Evolutionary conservation across 1,139 yeast genomes (phyloP), one percentile per base, ranked within the genome.

Genomic region (Geotrichum restrictum): DNA sequence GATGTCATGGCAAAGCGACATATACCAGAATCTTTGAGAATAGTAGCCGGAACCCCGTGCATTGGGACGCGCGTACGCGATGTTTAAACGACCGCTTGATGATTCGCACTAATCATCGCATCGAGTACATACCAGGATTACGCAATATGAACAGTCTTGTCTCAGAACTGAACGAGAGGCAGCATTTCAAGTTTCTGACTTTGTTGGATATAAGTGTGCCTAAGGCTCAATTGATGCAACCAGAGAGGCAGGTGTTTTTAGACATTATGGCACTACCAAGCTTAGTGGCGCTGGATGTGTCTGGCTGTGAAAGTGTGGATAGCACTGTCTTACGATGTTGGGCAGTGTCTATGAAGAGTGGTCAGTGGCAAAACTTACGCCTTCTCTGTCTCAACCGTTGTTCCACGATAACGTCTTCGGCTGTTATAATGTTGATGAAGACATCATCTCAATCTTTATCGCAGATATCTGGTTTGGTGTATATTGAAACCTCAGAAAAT

Each of bases 241-340:
- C 36, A 37, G 52, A 5, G 10, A 38, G 51, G 13, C 56, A 53
- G 22, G 43, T 40, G 18, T 57, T 53, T 37, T 40, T 58, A 33
- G 58, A 57, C 36, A 16, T 58, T 3, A 51, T 58, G 56, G 50
- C 51, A 11, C 45, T 62, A 29, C 52, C 51, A 10, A 53, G 53
- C 19, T 54, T 62, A 5, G 57, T 51, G 11, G 65, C 60, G 10
- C 53, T 62, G 36, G 65, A 62, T 44, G 60, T 62, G 18, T 57
- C 62, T 11, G 56, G 54, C 3, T 39, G 51, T 22, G 54, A 53
- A 8, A 51, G 29, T 14, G 31, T 53, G 29, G 49, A 51, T 55
- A 41, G 48, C 45, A 53, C 45, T 45, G 32, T 59, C 18, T 44
- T 61, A 19, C 49, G 58, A 34, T 48, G 56, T 27, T 62, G 64